Base-by-base conservation (phyloP, 768 basidiomycete species). In the Udeniomyces megalosporus region DNA sequence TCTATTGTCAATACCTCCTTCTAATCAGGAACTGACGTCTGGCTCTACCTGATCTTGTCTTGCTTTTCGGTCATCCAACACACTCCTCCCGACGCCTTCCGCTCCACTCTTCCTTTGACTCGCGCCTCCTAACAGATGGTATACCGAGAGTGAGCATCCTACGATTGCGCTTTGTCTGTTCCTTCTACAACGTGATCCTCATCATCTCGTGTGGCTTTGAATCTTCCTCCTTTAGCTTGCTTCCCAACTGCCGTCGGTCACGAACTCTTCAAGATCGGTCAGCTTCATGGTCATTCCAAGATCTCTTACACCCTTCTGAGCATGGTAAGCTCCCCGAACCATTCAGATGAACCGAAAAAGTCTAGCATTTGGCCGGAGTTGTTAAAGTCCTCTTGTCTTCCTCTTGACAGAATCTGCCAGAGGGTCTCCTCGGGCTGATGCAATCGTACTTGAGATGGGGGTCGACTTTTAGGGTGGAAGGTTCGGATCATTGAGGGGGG, bases 241-340 rank as follows among this genome's bases (percentile, higher is more conserved):
- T 63, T n/a, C 49, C 62, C 62, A 2, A 63, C 62, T 4, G 57
- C 56, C 6, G 57, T 63, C 29, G 62, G 62, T 58, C 82, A 85
- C 35, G 82, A 84, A 63, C 83, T 97, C 69, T 96, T 88, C 82
- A 93, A 92, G 74, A 80, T 99, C 6, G 89, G 91, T 6, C 85
- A 85, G 72, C 81, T 86, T 44, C 90, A 97, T 67, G 95, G 95
- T 0, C 86, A 90, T 68, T 85, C 83, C 65, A 97, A 97, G 76
- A 90, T 97, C 65, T 81, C 84, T 57, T 95, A 88, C 71, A 92
- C 92, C 7, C 75, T 99, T 29, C 74, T 95, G 59, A 93, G 90
- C 71, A 92, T 95, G 87, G 87, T 88, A 2, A 54, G 70, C 66
- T 22, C 15, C 32, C 0, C 3, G 15, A n/a, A 31, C 32, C 17